Base-by-base conservation (phyloP, 2,329 filamentous ascomycete genomes). In the Leptographium procerum region DNA sequence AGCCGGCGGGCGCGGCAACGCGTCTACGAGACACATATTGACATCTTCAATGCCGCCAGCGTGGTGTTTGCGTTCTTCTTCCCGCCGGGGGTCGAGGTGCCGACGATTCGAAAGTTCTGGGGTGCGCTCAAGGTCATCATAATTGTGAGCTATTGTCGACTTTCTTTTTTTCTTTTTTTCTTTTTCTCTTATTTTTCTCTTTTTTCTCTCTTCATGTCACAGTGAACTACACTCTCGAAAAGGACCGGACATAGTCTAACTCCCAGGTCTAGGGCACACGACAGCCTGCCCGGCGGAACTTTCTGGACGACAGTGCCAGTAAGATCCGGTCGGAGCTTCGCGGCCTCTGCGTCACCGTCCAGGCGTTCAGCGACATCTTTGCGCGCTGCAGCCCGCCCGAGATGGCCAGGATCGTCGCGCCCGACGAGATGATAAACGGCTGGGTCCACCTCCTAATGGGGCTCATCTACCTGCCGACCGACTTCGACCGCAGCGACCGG, bases 31-130 rank as follows among this genome's bases (percentile, higher is more conserved):
- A 65, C 66, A 11, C 66, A 66, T 2, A 62, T 75, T 10, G 73
- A 73, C 34, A 62, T 77, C 1, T 71, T 74, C 57, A 76, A 76
- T 59, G 68, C 68, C 33, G 70, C 71, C 1, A 71, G 76, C 40
- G 60, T 65, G 2, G 36, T 77, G 1, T 76, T 75, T 60, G 65
- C 65, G 9, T 71, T 77, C 43, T 79, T 77, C 59, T 65, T 78
- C 9, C 74, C 76, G 0, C 43, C 63, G 0, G 59, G 65, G 1
- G 69, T 70, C 26, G 63, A 70, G 10, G 70, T 69, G 0, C 69
- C 73, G 0, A 77, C 73, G 3, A 67, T 68, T 1, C 59, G 61
- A 6, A 76, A 74, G 57, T 77, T 70, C 57, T 78, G 75, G 76
- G 76, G 74, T 1, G 71, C 74, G n/a, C 45, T 64, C 11, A 54